These are phyloP conservation scores for Calonectria pteridis DNA, from an alignment of 2,329 filamentous ascomycete genomes.

Conservation along the genomic window DNA sequence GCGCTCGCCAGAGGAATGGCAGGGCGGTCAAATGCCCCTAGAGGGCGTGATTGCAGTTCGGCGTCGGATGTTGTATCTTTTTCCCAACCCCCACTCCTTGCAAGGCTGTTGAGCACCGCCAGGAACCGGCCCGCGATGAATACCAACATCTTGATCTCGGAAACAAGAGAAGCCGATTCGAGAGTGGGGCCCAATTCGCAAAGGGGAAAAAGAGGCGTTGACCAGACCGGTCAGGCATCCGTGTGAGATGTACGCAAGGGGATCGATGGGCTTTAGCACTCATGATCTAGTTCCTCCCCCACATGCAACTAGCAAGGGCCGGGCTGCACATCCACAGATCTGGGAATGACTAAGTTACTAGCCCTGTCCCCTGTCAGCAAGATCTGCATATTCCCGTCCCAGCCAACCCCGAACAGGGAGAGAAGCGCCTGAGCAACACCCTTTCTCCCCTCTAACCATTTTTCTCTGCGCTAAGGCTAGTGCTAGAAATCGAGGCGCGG, in stretches of 20 bases:
- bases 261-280: conserved; percentile 7
- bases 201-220: not conserved
- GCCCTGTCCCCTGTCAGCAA: conserved; percentile 32
- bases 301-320: conserved; percentile 34
- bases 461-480: not conserved
- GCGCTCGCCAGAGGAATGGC: conserved; percentile 24
- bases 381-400: conserved; percentile 42
- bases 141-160: conserved; percentile 1
- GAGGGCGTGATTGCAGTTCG: conserved; percentile 45
- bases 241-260: conserved; percentile 4
- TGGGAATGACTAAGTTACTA: conserved; percentile 28
- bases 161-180: not conserved
- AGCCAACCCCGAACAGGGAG: conserved; percentile 19
- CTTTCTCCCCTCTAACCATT: not conserved
- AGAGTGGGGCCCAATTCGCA: not conserved
- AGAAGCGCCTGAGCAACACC: conserved; percentile 11
- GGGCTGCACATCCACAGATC: conserved; percentile 34
- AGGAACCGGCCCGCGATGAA: not conserved
- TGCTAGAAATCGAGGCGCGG: not conserved
- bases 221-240: not conserved
- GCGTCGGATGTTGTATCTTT: conserved; percentile 33
- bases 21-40: conserved; percentile 27
- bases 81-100: not conserved
- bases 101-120: not conserved
- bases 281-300: conserved; percentile 25